phyloP scores from a whole-genome alignment of 2,329 filamentous ascomycete genomes.

The Plectosphaerella sp. region DNA sequence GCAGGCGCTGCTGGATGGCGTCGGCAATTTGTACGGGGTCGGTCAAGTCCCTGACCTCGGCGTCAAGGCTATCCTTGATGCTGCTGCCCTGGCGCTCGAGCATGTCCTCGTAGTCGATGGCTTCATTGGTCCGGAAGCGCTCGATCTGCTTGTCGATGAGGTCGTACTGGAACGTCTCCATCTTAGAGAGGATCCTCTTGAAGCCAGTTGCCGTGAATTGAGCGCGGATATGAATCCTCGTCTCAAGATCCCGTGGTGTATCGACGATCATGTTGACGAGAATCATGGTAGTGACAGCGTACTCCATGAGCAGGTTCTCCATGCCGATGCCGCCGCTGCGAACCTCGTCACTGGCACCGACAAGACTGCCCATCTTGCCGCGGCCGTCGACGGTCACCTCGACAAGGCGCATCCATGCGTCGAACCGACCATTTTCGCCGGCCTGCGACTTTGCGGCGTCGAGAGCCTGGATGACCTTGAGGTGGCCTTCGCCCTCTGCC shows the following conservation, averaged over 20 bases:
- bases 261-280: constrained; percentile 97
- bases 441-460: constrained; percentile 85
- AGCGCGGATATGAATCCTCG: constrained; percentile 89
- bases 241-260: constrained; percentile 79
- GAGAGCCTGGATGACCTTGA: constrained; percentile 90
- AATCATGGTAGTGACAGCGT: constrained; percentile 90
- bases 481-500: constrained; percentile 81
- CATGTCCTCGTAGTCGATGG: constrained; percentile 97
- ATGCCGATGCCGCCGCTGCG: constrained; percentile 95
- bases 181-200: constrained; percentile 90
- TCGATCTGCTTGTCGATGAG: constrained; percentile 98
- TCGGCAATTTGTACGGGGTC: constrained; percentile 93
- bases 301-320: constrained; percentile 99
- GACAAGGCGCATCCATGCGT: constrained; percentile 97
- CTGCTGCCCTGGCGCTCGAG: constrained; percentile 87
- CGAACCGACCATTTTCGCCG: constrained; percentile 91
- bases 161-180: constrained; percentile 98
- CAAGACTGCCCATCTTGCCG: constrained; percentile 97
- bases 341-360: constrained; percentile 93
- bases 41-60: constrained; percentile 84
- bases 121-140: constrained; percentile 86
- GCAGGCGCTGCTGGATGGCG: constrained; percentile 80
- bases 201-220: constrained; percentile 96
- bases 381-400: constrained; percentile 95
- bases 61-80: constrained; percentile 82